Percentiles rank a stretch among this genome's conserved stretches.
Conservation (phyloP, 1,284 basidiomycete species). For the Trichosporon ovoides region DNA sequence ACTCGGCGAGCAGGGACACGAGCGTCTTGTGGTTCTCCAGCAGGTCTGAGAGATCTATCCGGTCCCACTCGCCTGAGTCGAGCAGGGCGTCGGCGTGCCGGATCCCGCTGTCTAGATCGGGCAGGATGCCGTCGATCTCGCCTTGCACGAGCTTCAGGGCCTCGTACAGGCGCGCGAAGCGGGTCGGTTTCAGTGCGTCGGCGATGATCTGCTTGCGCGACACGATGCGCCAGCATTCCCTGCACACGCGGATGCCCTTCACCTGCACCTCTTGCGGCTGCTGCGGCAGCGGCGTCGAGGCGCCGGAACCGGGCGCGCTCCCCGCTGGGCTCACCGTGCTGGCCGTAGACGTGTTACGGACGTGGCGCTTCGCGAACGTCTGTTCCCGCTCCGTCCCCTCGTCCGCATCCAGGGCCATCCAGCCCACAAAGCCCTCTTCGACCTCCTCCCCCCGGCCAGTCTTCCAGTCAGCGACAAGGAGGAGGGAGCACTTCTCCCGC, state of each 20-base stretch:
- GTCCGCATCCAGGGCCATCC: conserved; percentile 41
- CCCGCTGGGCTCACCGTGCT: conserved; percentile 2
- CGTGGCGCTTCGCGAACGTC: conserved; percentile 3
- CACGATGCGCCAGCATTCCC: conserved; percentile 70
- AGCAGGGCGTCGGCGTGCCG: conserved; percentile 38
- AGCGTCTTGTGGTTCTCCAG: conserved; percentile 69
- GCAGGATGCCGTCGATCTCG: conserved; percentile 64
- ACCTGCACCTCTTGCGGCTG: conserved; percentile 64
- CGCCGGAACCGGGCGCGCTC: conserved; percentile 21
- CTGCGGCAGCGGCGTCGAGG: conserved; percentile 30
- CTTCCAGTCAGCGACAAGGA: conserved; percentile 72
- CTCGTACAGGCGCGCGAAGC: conserved; percentile 66
- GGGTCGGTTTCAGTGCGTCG: conserved; percentile 59
- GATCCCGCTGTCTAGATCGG: conserved; percentile 66
- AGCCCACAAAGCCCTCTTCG: conserved; percentile 74
- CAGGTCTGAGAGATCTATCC: conserved; percentile 53
- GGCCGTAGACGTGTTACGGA: not conserved
- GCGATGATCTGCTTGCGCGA: conserved; percentile 75
- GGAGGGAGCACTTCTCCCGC: conserved; percentile 62
- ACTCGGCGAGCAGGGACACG: conserved; percentile 74
- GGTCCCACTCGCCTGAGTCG: not conserved
- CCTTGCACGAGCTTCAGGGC: conserved; percentile 69
- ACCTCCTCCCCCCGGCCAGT: conserved; percentile 75
- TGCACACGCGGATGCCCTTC: conserved; percentile 76
- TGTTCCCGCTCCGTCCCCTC: conserved; percentile 37